These are phyloP conservation scores for Starmerella bombicola DNA, from an alignment of 805 yeast species.

Conservation along the genomic window DNA sequence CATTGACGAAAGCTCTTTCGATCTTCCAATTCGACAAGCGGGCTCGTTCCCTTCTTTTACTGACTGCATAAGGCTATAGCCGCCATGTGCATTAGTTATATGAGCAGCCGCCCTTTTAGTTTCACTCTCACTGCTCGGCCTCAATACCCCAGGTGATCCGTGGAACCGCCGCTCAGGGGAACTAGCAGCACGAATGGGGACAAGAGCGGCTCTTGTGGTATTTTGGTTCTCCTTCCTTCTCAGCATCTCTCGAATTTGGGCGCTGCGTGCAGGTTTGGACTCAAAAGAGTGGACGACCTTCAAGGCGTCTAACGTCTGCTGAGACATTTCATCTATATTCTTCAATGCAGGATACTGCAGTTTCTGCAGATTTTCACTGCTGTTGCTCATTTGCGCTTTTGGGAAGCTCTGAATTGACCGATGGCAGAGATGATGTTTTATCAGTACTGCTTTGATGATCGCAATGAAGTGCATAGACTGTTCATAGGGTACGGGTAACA, in stretches of 20 bases:
- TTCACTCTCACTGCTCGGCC: background rate
- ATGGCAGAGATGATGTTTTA: too few relatives aligned
- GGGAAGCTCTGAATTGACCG: too few relatives aligned
- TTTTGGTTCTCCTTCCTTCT: background rate
- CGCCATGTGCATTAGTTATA: background rate
- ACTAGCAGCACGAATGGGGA: background rate
- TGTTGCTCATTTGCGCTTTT: background rate
- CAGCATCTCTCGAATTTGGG: slow-evolving; percentile 2
- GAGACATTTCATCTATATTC: slow-evolving; percentile 7
- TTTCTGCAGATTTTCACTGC: background rate
- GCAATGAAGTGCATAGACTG: too few relatives aligned
- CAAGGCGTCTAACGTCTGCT: slow-evolving; percentile 11
- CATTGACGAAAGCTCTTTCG: background rate
- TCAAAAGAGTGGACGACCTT: slow-evolving; percentile 10
- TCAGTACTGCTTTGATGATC: too few relatives aligned
- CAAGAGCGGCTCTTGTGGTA: background rate
- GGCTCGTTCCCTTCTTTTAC: too few relatives aligned
- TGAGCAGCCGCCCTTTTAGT: background rate
- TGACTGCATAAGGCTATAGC: too few relatives aligned
- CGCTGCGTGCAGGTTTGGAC: slow-evolving; percentile 9
- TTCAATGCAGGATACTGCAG: background rate
- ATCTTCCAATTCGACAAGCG: background rate
- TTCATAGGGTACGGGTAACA: too few relatives aligned
- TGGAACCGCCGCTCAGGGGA: slow-evolving; percentile 1
- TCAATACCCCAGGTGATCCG: background rate